These are phyloP conservation scores for Macaranga tanarius DNA, from an alignment of 441 rosid genomes.

Conservation along the genomic window DNA sequence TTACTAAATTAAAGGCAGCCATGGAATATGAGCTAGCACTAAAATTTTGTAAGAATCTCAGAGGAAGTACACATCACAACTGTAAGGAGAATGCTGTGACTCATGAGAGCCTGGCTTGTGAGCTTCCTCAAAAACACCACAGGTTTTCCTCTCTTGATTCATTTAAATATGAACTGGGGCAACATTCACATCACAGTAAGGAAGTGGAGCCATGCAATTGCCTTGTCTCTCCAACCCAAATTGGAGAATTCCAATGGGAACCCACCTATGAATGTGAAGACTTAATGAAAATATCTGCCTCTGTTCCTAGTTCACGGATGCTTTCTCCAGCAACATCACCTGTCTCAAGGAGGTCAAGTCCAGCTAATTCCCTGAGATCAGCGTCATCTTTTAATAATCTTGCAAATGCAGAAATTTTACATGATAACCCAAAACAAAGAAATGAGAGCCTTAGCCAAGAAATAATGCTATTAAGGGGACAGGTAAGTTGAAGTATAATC, in stretches of 20 bases:
- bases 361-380: conserved; percentile 31
- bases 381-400: background rate
- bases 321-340: conserved; percentile 47
- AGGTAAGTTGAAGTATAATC: conserved; percentile 1
- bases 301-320: conserved; percentile 40
- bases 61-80: conserved; percentile 33
- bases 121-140: conserved; percentile 30
- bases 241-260: conserved; percentile 31
- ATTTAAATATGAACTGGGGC: conserved; percentile 36
- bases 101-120: conserved; percentile 32
- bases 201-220: conserved; percentile 31
- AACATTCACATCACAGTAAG: conserved; percentile 12
- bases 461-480: background rate
- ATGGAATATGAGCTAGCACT: conserved; percentile 35
- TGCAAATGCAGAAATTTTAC: conserved; percentile 46
- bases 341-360: conserved; percentile 50
- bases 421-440: conserved; percentile 18
- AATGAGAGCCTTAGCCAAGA: conserved; percentile 5
- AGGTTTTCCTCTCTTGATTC: conserved; percentile 47
- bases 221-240: conserved; percentile 37
- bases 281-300: background rate
- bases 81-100: conserved; percentile 34
- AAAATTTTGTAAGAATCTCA: conserved; percentile 29
- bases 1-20: conserved; percentile 47
- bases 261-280: conserved; percentile 2